Evolutionary conservation across 371 early-diverging fungal genomes (phyloP).

Genomic region (Mucor plumbeus): DNA sequence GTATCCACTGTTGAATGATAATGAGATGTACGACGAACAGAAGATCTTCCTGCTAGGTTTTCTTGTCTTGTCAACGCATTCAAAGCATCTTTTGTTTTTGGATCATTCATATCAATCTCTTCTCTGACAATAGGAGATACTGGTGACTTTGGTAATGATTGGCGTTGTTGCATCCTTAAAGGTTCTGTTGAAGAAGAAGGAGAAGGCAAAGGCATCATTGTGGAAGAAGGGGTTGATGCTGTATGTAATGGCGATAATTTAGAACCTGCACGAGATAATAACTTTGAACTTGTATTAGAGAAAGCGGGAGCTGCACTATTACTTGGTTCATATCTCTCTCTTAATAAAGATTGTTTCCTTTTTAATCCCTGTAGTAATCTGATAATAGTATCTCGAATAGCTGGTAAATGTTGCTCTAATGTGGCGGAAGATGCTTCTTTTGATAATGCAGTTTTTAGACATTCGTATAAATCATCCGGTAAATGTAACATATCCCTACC

Average conservation of each 20-base stretch:
- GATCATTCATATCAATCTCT: conserved; percentile 40
- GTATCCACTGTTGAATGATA: conserved; percentile 12
- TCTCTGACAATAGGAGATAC: conserved; percentile 19
- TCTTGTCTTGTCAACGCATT: conserved; percentile 30
- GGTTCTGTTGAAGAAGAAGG: conserved; percentile 16
- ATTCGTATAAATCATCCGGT: conserved; percentile 54
- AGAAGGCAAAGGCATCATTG: conserved; percentile 5
- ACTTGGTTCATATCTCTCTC: conserved; percentile 32
- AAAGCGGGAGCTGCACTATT: not conserved
- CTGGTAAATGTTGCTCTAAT: conserved; percentile 59
- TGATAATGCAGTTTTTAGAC: conserved; percentile 50
- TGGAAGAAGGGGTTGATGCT: not conserved
- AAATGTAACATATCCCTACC: conserved; percentile 56
- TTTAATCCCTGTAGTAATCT: conserved; percentile 59
- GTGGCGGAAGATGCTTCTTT: conserved; percentile 53
- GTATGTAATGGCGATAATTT: conserved; percentile 9
- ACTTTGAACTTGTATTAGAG: not conserved
- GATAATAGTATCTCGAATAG: conserved; percentile 61
- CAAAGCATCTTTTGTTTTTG: conserved; percentile 36
- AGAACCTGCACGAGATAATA: not conserved
- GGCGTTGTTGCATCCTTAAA: not conserved
- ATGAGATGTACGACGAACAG: conserved; percentile 29
- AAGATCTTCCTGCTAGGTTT: conserved; percentile 35
- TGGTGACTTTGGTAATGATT: conserved; percentile 6
- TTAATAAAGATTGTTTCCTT: conserved; percentile 54